These are phyloP conservation scores for Spathaspora boniae DNA, from an alignment of 805 yeast genomes.

Conservation along the genomic window DNA sequence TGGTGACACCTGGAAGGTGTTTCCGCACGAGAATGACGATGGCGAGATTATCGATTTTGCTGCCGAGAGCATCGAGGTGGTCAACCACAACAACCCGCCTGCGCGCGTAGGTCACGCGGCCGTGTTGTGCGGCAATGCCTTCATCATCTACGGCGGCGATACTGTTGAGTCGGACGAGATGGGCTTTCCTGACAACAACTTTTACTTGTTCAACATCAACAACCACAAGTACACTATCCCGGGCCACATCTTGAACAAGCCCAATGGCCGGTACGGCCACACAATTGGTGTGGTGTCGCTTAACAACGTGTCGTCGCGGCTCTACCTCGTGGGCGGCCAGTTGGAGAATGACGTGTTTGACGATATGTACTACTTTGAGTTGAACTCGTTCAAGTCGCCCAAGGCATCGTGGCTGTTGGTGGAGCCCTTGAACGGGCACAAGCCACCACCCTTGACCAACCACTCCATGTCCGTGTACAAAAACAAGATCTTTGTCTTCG, in stretches of 20 bases:
- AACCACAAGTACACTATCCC: constrained; percentile 44
- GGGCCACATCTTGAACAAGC: constrained; percentile 51
- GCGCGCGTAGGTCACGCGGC: constrained; percentile 97
- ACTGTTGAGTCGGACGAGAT: constrained; percentile 74
- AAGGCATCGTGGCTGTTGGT: constrained; percentile 81
- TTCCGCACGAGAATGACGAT: constrained; percentile 37
- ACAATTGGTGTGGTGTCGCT: constrained; percentile 71
- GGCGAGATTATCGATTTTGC: constrained; percentile 21
- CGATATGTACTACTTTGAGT: constrained; percentile 83
- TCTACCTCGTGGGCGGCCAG: constrained; percentile 94
- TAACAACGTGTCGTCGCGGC: constrained; percentile 41
- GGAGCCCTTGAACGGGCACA: constrained; percentile 43
- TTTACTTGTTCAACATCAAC: constrained; percentile 73
- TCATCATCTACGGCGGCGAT: constrained; percentile 94
- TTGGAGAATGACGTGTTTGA: constrained; percentile 77
- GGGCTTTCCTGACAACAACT: constrained; percentile 82
- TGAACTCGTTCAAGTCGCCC: constrained; percentile 80
- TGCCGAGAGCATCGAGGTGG: constrained; percentile 38
- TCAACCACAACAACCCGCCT: constrained; percentile 79
- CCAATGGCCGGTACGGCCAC: constrained; percentile 93
- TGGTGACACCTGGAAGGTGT: constrained; percentile 92
- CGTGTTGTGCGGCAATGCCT: constrained; percentile 90
- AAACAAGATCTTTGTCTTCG: constrained; percentile 79
- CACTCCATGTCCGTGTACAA: constrained; percentile 84
- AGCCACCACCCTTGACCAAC: constrained; percentile 84